Conservation (phyloP, 768 basidiomycete genomes). For the Asterophora parasitica region DNA sequence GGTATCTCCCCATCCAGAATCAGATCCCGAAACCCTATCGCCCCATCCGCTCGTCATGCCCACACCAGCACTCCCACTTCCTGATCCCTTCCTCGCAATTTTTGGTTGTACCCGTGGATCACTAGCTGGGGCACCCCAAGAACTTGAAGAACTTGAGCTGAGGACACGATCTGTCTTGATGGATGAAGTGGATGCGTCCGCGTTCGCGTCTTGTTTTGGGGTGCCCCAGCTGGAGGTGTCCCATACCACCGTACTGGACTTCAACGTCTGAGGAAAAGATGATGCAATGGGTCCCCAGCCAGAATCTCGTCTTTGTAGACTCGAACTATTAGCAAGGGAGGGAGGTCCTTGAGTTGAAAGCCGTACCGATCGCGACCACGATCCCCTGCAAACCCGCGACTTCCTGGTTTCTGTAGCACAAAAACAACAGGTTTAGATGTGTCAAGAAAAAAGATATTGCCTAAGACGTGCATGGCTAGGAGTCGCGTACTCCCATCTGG, state of each 20-base stretch:
- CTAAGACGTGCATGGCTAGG: background rate
- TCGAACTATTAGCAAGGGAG: background rate
- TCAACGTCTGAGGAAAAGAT: background rate
- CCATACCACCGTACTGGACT: background rate
- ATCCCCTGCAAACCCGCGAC: background rate
- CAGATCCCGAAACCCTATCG: too few relatives aligned
- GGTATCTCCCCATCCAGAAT: background rate
- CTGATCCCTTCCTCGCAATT: background rate
- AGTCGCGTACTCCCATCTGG: constrained; percentile 17
- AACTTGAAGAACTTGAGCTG: too few relatives aligned
- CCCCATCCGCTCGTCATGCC: background rate
- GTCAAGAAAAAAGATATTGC: background rate
- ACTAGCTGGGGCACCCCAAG: background rate
- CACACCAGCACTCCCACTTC: constrained; percentile 1
- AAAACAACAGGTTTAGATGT: background rate
- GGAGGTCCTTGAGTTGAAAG: constrained; percentile 1
- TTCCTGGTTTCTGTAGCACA: background rate
- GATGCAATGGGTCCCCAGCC: constrained; percentile 3
- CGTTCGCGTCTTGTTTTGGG: background rate
- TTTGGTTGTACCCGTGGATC: background rate
- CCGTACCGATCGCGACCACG: background rate
- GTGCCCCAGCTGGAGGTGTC: constrained; percentile 3
- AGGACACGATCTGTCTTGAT: background rate
- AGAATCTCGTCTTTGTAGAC: background rate
- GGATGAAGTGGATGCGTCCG: background rate